Evolutionary conservation across 306 rosid genomes (phyloP), one percentile per base, ranked within the genome.

Genomic region (Sicyos baderoa): DNA sequence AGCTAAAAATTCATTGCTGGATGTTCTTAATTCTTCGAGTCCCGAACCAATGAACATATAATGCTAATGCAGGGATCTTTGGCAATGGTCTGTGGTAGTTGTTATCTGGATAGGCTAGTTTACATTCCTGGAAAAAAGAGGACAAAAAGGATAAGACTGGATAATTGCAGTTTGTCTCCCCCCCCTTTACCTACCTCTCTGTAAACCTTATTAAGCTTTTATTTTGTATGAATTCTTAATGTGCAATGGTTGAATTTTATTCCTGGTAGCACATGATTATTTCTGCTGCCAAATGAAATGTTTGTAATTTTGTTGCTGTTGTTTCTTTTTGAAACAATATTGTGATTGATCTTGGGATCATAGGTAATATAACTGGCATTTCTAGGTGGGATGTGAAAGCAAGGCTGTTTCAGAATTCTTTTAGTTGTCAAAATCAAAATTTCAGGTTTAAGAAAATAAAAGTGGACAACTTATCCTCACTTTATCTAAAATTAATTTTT

Each of bases 41-140:
- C 87, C 97, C 0, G 96, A 86, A 75, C 97, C 99, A 0, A 94
- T 94, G 99, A 79, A 77, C 91, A 81, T 85, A 22, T 87, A 80
- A 79, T 57, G 64, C 59, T 42, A 54, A 72, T 12, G 54, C 18
- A 6, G 4, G n/a, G 16, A 57, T 19, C 67, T 40, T 40, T 18
- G 68, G 56, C 32, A 14, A 21, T 16, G 10, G 69, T 17, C 54
- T 53, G 29, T 66, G n/a, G n/a, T 73, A 60, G 49, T 70, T 80
- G 16, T 54, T 56, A 64, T 64, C 70, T 61, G 48, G 64, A 66
- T 17, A 14, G 70, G 76, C 66, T 72, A 51, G 27, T 52, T 9
- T 51, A 50, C 60, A n/a, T 51, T 52, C 25, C 48, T 50, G 60
- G 37, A 29, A 21, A 45, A 63, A 63, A 19, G 40, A 40, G 12